Evolutionary conservation across 2,329 filamentous ascomycete genomes (phyloP).

Genomic region (Penicillium olsonii): DNA sequence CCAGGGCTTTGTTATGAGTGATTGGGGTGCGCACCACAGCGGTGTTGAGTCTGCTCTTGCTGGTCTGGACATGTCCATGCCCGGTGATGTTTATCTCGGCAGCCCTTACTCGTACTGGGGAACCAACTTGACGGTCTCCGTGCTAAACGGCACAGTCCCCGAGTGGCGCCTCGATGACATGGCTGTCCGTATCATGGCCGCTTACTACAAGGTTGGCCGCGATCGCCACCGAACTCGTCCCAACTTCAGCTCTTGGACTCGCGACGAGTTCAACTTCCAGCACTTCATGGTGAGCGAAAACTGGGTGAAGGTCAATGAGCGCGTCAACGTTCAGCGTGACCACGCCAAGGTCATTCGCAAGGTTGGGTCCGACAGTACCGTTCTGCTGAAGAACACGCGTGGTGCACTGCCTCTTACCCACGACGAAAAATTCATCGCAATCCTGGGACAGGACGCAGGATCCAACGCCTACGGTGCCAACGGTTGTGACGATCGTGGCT

Average conservation of each 20-base stretch:
- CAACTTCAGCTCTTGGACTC: slow-evolving; percentile 89
- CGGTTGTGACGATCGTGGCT: slow-evolving; percentile 70
- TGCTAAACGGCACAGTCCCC: slow-evolving; percentile 86
- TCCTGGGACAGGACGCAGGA: slow-evolving; percentile 82
- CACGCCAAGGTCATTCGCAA: slow-evolving; percentile 74
- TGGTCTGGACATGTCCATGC: slow-evolving; percentile 82
- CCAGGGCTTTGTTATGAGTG: slow-evolving; percentile 67
- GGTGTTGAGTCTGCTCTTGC: slow-evolving; percentile 66
- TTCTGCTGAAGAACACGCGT: slow-evolving; percentile 83
- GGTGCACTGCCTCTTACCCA: slow-evolving; percentile 69
- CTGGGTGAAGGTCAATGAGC: slow-evolving; percentile 69
- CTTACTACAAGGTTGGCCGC: slow-evolving; percentile 65
- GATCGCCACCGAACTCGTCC: slow-evolving; percentile 56
- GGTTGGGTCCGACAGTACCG: slow-evolving; percentile 75
- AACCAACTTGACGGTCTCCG: slow-evolving; percentile 79
- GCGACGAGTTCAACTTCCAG: slow-evolving; percentile 70
- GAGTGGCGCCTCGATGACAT: slow-evolving; percentile 90
- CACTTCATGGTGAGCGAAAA: slow-evolving; percentile 65
- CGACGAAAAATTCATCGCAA: slow-evolving; percentile 71
- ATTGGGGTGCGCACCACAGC: slow-evolving; percentile 77
- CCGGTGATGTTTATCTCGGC: slow-evolving; percentile 77
- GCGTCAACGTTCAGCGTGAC: slow-evolving; percentile 78
- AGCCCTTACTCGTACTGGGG: slow-evolving; percentile 77
- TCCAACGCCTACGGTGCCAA: slow-evolving; percentile 75
- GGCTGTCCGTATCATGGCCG: slow-evolving; percentile 75